Percentiles rank a stretch among this genome's conserved stretches.
Evolutionary conservation across 371 early-diverging fungal genomes (phyloP).

Genomic region (Mortierella sp.): DNA sequence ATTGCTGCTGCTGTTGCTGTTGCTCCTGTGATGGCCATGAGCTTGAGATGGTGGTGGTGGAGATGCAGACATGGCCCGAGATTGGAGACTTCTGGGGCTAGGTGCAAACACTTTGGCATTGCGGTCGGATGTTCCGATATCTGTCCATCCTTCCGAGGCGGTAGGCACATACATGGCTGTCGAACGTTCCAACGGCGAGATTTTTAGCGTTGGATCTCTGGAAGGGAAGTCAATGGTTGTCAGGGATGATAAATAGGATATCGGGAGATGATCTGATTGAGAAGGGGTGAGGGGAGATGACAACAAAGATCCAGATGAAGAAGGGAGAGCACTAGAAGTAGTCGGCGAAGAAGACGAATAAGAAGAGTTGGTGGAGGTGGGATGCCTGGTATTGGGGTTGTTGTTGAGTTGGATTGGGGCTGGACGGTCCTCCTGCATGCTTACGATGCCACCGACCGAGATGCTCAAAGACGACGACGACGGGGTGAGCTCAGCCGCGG

Average conservation of each 20-base stretch:
- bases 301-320: neutral
- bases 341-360: neutral
- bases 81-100: neutral
- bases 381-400: neutral
- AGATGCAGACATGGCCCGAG: neutral
- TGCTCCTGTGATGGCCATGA: neutral
- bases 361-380: conserved; percentile 7
- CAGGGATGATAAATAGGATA: neutral
- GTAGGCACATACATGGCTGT: neutral
- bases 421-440: conserved; percentile 9
- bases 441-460: conserved; percentile 22
- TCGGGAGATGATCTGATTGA: neutral
- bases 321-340: neutral
- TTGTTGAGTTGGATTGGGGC: neutral
- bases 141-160: neutral
- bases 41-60: neutral
- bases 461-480: conserved; percentile 16
- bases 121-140: conserved; percentile 2
- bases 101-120: neutral
- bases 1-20: neutral
- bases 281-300: neutral
- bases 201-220: conserved; percentile 8
- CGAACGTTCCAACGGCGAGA: conserved; percentile 3
- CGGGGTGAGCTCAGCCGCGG: conserved; percentile 8
- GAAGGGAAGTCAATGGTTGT: neutral